Evolutionary conservation across 208 protist genomes (phyloP).

Genomic region (Trypanosoma mega): DNA sequence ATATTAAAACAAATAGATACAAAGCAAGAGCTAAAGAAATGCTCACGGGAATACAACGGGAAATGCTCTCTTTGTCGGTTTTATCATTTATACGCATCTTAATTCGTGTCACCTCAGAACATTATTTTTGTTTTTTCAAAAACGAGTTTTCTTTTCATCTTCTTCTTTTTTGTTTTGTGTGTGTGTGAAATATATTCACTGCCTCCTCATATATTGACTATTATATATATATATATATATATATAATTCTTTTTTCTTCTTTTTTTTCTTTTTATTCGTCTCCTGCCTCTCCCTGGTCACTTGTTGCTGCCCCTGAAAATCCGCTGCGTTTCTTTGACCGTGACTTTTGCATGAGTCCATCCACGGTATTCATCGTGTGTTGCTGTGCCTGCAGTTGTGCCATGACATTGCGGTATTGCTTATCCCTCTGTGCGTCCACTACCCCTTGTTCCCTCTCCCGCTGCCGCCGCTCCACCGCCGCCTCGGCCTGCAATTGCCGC

Average conservation of each 20-base stretch:
- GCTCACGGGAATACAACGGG: too few relatives aligned
- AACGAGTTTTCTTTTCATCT: neutral
- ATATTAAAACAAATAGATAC: too few relatives aligned
- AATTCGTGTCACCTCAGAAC: too few relatives aligned
- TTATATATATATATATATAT: too few relatives aligned
- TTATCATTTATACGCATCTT: too few relatives aligned
- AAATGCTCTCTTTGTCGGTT: too few relatives aligned
- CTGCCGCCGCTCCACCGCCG: conserved; percentile 69
- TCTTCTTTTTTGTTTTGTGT: conserved; percentile 8
- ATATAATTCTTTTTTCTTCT: too few relatives aligned
- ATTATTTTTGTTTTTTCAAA: conserved; percentile 5
- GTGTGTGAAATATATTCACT: too few relatives aligned
- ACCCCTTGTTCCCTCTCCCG: conserved; percentile 48
- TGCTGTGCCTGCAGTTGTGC: conserved; percentile 83
- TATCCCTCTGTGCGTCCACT: conserved; percentile 47
- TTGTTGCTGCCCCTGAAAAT: conserved; percentile 38
- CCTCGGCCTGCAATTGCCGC: conserved; percentile 77
- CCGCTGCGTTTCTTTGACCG: conserved; percentile 56
- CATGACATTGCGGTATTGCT: conserved; percentile 67
- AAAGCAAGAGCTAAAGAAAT: too few relatives aligned
- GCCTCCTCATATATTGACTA: too few relatives aligned
- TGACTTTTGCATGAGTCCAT: conserved; percentile 65
- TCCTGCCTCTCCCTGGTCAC: neutral
- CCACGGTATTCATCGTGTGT: conserved; percentile 86
- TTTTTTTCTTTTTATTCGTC: neutral